Evolutionary conservation across 2,329 filamentous ascomycete species (phyloP).

Genomic region (Curvularia spicifera): DNA sequence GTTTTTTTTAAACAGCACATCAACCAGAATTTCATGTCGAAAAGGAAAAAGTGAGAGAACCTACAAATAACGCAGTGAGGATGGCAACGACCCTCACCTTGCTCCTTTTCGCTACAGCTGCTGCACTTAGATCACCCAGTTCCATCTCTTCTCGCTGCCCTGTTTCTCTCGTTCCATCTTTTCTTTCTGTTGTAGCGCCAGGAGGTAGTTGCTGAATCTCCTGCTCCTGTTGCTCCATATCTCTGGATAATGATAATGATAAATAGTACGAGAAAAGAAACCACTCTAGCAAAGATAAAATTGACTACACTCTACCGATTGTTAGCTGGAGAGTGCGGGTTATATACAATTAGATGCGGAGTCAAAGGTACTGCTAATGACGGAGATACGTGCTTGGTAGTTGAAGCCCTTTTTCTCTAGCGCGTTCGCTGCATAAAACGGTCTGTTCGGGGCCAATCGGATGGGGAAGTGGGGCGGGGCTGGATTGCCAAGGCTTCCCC

Average conservation of each 20-base stretch:
- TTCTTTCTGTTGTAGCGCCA: not conserved
- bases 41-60: constrained; percentile 11
- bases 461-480: constrained; percentile 2
- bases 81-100: constrained; percentile 39
- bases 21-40: not conserved
- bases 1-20: not conserved
- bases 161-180: not conserved
- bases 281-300: not conserved
- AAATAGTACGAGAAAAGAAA: not conserved
- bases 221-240: constrained; percentile 1
- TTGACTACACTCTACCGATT: not conserved
- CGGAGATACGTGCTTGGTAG: not conserved
- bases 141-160: not conserved
- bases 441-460: not conserved
- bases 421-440: constrained; percentile 9
- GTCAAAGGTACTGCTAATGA: not conserved
- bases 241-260: not conserved
- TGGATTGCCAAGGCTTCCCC: constrained; percentile 3
- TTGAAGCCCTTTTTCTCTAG: constrained; percentile 10
- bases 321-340: not conserved
- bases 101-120: constrained; percentile 28
- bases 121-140: constrained; percentile 8
- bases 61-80: constrained; percentile 43
- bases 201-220: not conserved
- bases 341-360: not conserved